Base-by-base conservation (phyloP, 2,329 filamentous ascomycete species). In the Monilinia fructicola region DNA sequence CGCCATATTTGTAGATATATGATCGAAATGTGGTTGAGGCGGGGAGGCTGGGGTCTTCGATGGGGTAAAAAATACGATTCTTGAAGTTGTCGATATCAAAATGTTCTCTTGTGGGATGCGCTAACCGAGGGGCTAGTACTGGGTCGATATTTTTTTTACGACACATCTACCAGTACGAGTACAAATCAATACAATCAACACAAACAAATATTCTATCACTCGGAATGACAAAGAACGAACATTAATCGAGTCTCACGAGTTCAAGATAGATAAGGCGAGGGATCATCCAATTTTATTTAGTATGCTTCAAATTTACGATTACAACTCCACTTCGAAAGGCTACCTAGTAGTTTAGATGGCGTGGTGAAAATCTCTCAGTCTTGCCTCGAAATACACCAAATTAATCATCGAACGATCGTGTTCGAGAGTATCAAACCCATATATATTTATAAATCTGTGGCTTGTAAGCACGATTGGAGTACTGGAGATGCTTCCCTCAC, bases 1-100 rank as follows among this genome's bases (percentile, higher is more conserved):
- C 66, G 73, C 73, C 73, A 74, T 74, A 23, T 62, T 67, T 67
- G 70, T 31, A 48, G 56, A 52, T 28, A 50, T 66, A 50, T 61
- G 54, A 66, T 61, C 54, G 56, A 66, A 44, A 66, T 38, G 64
- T 61, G 56, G 64, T 61, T 61, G 64, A 44, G 48, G 56, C 23
- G 64, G 26, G 54, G 46, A 61, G 53, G 64, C 50, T 61, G 55
- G 48, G 55, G 64, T 54, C 54, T 53, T 66, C 64, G 56, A 54
- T 53, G 56, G 38, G 58, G 64, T 48, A 66, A 53, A 66, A 66
- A 66, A 54, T 66, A 46, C 64, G 55, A 66, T 66, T 61, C 56
- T 66, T 66, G 64, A 66, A 54, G 64, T 61, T 66, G 56, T 66
- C 38, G 46, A 52, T 44, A 44, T 65, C 64, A 61, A 66, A 66